Evolutionary conservation across 2,329 filamentous ascomycete genomes (phyloP).

Genomic region (Pleoardoris graminearum): DNA sequence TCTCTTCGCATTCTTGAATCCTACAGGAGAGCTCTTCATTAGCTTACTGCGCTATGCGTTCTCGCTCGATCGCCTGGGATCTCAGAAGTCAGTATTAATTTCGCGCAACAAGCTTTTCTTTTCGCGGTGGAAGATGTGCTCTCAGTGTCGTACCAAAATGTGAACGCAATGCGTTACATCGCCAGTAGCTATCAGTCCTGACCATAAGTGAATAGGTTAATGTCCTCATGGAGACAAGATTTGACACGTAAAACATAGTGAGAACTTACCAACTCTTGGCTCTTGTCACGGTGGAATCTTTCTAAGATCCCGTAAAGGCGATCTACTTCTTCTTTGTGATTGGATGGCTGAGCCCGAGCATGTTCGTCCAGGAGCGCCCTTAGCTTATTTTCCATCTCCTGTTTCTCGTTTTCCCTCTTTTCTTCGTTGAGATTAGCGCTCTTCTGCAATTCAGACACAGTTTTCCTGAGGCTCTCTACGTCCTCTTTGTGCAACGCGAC

Average conservation of each 20-base stretch:
- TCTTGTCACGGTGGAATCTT: not conserved
- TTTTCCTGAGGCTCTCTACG: not conserved
- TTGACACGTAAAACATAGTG: too few species aligned
- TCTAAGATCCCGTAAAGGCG: not conserved
- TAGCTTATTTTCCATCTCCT: not conserved
- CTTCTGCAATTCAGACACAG: not conserved
- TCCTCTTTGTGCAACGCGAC: not conserved
- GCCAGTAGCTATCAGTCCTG: too few species aligned
- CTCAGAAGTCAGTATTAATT: not conserved
- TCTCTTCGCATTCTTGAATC: not conserved
- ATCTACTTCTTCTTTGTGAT: not conserved
- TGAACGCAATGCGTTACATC: too few species aligned
- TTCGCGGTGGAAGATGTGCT: too few species aligned
- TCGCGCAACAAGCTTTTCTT: too few species aligned
- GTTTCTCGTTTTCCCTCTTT: conserved; percentile 4
- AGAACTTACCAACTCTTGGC: not conserved
- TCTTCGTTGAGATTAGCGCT: not conserved
- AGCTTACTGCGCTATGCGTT: not conserved
- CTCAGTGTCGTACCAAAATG: too few species aligned
- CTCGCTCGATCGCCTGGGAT: not conserved
- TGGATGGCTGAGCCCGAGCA: not conserved
- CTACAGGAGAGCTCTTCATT: not conserved
- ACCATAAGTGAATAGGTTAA: too few species aligned
- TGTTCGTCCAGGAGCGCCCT: not conserved
- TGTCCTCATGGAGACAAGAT: too few species aligned